Conservation (phyloP, 2,329 filamentous ascomycete species). For the Tothia fuscella region DNA sequence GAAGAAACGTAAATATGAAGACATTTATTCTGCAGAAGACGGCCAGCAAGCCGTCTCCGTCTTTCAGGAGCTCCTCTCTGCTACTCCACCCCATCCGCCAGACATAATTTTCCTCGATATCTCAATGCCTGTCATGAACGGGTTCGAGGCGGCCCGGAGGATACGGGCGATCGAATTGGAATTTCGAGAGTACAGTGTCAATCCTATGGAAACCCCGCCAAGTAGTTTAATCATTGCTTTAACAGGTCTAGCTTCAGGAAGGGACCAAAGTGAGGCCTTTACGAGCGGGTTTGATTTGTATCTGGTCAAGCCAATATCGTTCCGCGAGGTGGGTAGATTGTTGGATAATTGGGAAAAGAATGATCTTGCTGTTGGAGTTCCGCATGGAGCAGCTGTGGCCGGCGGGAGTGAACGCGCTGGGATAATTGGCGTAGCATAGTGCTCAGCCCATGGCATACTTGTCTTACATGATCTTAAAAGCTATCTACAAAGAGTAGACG, state of each 20-base stretch:
- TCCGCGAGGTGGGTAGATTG: slow-evolving; percentile 30
- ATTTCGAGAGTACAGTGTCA: not conserved
- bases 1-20: slow-evolving; percentile 21
- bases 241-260: slow-evolving; percentile 20
- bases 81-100: slow-evolving; percentile 3
- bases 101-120: slow-evolving; percentile 35
- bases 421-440: too few relatives aligned
- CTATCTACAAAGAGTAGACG: too few relatives aligned
- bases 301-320: slow-evolving; percentile 35
- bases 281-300: slow-evolving; percentile 30
- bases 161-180: slow-evolving; percentile 26
- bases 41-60: slow-evolving; percentile 25
- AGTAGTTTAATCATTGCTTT: slow-evolving; percentile 20
- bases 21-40: slow-evolving; percentile 21
- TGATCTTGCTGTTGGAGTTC: slow-evolving; percentile 12
- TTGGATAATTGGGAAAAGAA: slow-evolving; percentile 24
- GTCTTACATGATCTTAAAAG: too few relatives aligned
- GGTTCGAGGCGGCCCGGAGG: slow-evolving; percentile 30
- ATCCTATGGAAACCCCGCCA: slow-evolving; percentile 3
- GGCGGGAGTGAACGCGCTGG: too few relatives aligned
- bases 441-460: too few relatives aligned
- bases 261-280: slow-evolving; percentile 20
- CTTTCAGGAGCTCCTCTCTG: not conserved
- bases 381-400: slow-evolving; percentile 10
- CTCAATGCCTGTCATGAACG: slow-evolving; percentile 45